Base-by-base conservation (phyloP, 2,329 filamentous ascomycete species). In the Ophiostoma populinum region DNA sequence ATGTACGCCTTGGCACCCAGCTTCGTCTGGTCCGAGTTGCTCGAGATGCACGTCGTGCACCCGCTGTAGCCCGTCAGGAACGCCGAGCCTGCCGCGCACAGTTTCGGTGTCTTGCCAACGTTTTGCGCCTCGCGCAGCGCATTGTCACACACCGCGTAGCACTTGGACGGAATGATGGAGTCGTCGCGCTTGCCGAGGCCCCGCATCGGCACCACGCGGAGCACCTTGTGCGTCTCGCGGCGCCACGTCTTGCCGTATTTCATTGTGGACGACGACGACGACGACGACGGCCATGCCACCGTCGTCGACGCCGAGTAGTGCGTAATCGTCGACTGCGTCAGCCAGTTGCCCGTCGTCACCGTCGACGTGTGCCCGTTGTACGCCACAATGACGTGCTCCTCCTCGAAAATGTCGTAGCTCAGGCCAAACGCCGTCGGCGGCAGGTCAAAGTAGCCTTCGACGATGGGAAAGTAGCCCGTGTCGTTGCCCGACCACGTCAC, bases 371-470 rank as follows among this genome's bases (percentile, higher is more conserved):
- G 48, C 18, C 55, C 55, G 19, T 53, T 44, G 6, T 56, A 36
- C 2, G 53, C 48, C 36, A 53, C 53, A 5, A 57, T 45, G 9
- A 59, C 45, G 1, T 55, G 44, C 5, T 63, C 46, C 17, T 60
- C 52, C 15, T 61, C 58, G 40, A 77, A 80, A 13, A 80, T 72
- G 27, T 65, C 65, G 39, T 69, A 75, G 33, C 60, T 65, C 12
- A 80, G 55, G 5, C 74, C 75, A 39, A 80, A 81, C 0, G 60
- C 60, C 2, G 57, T 50, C 0, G 76, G 70, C 37, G 73, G 58
- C n/a, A 80, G 59, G 39, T 79, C 65, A 54, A 73, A 80, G 48
- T 78, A 80, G 4, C 63, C 68, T 0, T 58, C 48, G 0, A 56
- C 59, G 1, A 64, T 58, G 2, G 63, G 63, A 42, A 64, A 74